Evolutionary conservation across 2,329 filamentous ascomycete species (phyloP), one percentile per base, ranked within the genome.

Genomic region (Alternaria conjuncta): DNA sequence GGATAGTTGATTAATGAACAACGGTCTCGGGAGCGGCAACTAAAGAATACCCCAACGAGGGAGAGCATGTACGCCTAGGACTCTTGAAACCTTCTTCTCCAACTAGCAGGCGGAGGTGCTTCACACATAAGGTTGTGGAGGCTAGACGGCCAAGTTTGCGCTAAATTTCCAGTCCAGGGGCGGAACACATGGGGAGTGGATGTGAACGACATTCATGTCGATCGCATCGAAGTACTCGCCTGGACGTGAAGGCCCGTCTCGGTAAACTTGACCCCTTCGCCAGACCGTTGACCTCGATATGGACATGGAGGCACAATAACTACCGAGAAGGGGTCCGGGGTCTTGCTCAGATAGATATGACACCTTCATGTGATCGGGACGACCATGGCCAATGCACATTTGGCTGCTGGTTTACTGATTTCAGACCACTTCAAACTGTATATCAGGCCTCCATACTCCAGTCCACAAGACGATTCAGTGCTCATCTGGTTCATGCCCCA

Each of bases 161-260:
- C 55, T 47, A 44, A 43, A 26, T 59, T 47, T 18, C 47, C 23
- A 57, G 58, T 20, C 45, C 60, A 54, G 11, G 21, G 25, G 60
- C 41, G 47, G 60, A 45, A 18, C 9, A 57, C 18, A 43, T 32
- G 41, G 18, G n/a, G 6, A 53, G 55, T 54, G 46, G 47, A 20
- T 23, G 36, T 47, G 13, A 12, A 44, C 26, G 36, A 58, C 45
- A 25, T 41, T 30, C 26, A 25, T 28, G 28, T 43, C 18, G 56
- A 59, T 62, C 60, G 41, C 36, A 28, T 43, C 47, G 28, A 62
- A 58, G 36, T 30, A 20, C 47, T 53, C 25, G 28, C 51, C 53
- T 44, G 13, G 23, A 51, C 41, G 28, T 23, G 23, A 30, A 46
- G 18, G 20, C 41, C 32, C 7, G 54, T 30, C 26, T 36, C 21